Evolutionary conservation across 345 rosid genomes (phyloP).

Genomic region (Euclidium syriacum): DNA sequence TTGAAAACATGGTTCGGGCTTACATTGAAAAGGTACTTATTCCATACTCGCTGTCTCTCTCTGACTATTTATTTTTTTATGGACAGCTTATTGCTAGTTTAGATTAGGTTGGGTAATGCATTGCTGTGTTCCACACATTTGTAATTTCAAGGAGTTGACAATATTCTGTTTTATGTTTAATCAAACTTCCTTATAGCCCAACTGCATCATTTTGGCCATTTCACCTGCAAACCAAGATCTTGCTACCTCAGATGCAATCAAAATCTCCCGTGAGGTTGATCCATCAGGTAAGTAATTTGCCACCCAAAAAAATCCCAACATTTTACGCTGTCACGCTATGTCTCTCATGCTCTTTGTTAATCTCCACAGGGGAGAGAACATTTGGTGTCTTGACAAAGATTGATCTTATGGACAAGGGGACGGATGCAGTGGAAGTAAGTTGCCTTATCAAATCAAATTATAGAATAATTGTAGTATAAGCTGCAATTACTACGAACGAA

Average conservation of each 20-base stretch:
- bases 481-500: background rate
- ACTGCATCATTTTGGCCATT: constrained; percentile 92
- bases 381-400: constrained; percentile 97
- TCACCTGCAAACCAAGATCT: constrained; percentile 99
- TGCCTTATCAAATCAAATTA: constrained; percentile 14
- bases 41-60: background rate
- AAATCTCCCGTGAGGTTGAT: constrained; percentile 97
- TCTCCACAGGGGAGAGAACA: constrained; percentile 86
- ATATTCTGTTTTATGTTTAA: constrained; percentile 4
- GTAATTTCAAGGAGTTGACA: background rate
- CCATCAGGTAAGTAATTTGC: constrained; percentile 62
- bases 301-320: background rate
- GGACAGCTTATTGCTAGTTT: background rate
- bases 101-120: constrained; percentile 5
- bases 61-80: background rate
- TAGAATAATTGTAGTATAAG: background rate
- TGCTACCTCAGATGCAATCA: constrained; percentile 98
- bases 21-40: constrained; percentile 86
- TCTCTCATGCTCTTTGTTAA: constrained; percentile 13
- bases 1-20: constrained; percentile 97
- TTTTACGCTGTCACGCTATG: background rate
- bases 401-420: constrained; percentile 99
- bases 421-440: constrained; percentile 98
- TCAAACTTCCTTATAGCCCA: constrained; percentile 59
- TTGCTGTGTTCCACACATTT: background rate